Conservation (phyloP, 371 early-diverging fungal species). For the Rhizopus stolonifer region DNA sequence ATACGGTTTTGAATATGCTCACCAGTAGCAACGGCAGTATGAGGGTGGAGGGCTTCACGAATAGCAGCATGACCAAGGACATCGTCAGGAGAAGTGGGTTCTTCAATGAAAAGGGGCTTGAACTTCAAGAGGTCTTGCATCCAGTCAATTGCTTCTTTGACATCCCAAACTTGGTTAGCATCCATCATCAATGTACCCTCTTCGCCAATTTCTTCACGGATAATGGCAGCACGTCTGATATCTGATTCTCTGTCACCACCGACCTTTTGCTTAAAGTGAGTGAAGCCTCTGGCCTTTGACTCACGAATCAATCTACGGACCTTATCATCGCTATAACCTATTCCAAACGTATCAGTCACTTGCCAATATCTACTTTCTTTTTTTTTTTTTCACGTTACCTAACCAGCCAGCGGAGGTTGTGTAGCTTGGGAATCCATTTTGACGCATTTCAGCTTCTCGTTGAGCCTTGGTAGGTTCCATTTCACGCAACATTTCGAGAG, state of each 20-base stretch:
- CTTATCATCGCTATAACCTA: conserved; percentile 54
- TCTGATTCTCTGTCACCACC: conserved; percentile 46
- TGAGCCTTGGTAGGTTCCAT: conserved; percentile 34
- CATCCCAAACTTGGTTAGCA: conserved; percentile 62
- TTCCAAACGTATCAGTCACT: neutral
- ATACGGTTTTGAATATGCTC: conserved; percentile 55
- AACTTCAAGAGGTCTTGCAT: conserved; percentile 52
- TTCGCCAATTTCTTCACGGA: conserved; percentile 54
- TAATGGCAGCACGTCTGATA: conserved; percentile 50
- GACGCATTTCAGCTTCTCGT: conserved; percentile 40
- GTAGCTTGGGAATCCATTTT: conserved; percentile 48
- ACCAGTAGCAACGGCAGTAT: conserved; percentile 50
- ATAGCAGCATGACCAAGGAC: conserved; percentile 52
- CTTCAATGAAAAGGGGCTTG: conserved; percentile 56
- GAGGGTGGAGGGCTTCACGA: conserved; percentile 52
- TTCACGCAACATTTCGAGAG: conserved; percentile 38
- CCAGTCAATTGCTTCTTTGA: conserved; percentile 54
- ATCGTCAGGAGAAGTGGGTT: conserved; percentile 57
- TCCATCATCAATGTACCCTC: conserved; percentile 56
- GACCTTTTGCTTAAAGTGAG: conserved; percentile 55
- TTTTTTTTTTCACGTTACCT: too few species aligned
- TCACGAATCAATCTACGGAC: conserved; percentile 41
- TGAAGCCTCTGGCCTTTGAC: conserved; percentile 47
- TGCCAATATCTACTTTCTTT: too few species aligned
- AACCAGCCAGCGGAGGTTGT: conserved; percentile 56